phyloP scores from a whole-genome alignment of 768 basidiomycete species.

The Lenzites betulinus region DNA sequence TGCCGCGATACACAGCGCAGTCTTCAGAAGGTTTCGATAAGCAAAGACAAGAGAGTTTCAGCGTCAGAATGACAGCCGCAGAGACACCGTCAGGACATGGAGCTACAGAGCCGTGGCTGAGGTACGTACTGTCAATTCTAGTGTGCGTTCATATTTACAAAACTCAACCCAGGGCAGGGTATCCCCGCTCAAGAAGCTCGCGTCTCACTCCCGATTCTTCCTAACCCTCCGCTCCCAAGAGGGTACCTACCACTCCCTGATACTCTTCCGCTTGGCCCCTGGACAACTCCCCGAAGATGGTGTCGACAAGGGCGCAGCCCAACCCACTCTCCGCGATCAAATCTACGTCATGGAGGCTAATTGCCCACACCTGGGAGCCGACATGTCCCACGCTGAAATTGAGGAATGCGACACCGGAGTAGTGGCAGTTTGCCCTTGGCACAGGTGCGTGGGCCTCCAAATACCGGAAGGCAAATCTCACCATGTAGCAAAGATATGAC shows the following conservation, averaged over 20 bases:
- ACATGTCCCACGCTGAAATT: constrained; percentile 80
- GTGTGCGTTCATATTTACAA: background rate
- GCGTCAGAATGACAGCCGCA: background rate
- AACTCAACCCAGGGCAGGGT: constrained; percentile 37
- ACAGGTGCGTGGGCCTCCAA: constrained; percentile 44
- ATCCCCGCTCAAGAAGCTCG: constrained; percentile 43
- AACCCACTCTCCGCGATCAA: constrained; percentile 33
- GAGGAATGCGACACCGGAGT: constrained; percentile 61
- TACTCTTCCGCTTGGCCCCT: constrained; percentile 62
- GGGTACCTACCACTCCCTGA: constrained; percentile 60
- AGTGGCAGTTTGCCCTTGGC: constrained; percentile 78
- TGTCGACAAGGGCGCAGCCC: constrained; percentile 4
- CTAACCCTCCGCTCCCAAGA: constrained; percentile 60
- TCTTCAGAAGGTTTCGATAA: no score
- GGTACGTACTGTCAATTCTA: background rate
- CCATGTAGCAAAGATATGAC: constrained; percentile 54
- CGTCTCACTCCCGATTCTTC: constrained; percentile 61
- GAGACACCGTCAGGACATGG: background rate
- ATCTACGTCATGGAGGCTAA: constrained; percentile 80
- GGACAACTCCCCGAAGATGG: constrained; percentile 7
- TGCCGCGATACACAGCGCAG: no score
- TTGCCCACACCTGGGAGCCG: constrained; percentile 81
- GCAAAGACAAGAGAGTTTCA: no score
- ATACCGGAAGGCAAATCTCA: no score
- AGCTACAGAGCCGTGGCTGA: background rate